phyloP scores from a whole-genome alignment of 2,329 filamentous ascomycete species.

The Aspergillus sp. region DNA sequence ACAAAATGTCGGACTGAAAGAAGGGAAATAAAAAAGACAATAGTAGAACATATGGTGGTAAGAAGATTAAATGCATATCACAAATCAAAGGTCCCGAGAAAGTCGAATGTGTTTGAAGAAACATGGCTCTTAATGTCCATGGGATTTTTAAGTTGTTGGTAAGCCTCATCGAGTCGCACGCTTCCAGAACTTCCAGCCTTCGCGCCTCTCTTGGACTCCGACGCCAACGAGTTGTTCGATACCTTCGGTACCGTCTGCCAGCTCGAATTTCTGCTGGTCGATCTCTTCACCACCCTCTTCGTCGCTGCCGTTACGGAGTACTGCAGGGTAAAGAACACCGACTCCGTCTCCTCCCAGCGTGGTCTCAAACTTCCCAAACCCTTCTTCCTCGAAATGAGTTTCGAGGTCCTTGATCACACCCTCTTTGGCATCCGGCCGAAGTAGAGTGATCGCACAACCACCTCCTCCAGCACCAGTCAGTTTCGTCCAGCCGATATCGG shows the following conservation, averaged over 20 bases:
- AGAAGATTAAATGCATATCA: constrained; percentile 7
- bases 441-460: constrained; percentile 87
- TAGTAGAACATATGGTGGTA: not conserved
- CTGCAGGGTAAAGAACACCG: constrained; percentile 88
- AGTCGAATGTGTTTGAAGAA: no score
- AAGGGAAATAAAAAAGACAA: not conserved
- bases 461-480: constrained; percentile 93
- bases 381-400: constrained; percentile 60
- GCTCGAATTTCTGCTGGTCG: constrained; percentile 81
- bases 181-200: constrained; percentile 86
- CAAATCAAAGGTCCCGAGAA: constrained; percentile 1
- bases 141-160: no score
- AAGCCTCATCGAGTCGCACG: constrained; percentile 14
- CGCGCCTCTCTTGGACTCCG: constrained; percentile 61
- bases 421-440: constrained; percentile 61
- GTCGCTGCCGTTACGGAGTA: constrained; percentile 77
- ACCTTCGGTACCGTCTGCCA: constrained; percentile 75
- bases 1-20: no score
- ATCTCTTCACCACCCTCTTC: constrained; percentile 88
- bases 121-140: not conserved
- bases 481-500: constrained; percentile 93
- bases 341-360: constrained; percentile 91
- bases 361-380: constrained; percentile 80
- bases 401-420: constrained; percentile 61
- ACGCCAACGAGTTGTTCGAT: constrained; percentile 87